Conservation (phyloP, 2,329 filamentous ascomycete species). For the Thyridium curvatum region DNA sequence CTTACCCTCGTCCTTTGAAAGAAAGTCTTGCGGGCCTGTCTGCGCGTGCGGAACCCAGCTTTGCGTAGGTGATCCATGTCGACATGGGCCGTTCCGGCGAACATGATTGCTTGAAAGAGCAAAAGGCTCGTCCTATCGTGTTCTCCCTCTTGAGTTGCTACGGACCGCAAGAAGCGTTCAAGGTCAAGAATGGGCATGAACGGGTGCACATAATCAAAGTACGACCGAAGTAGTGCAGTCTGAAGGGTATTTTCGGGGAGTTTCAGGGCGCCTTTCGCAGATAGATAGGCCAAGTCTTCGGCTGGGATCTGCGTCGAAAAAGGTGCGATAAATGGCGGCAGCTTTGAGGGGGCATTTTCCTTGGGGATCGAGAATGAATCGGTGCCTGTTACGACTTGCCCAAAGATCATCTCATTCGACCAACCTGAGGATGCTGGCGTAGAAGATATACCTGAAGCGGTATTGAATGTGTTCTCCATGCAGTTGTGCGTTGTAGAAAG, state of each 20-base stretch:
- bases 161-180: conserved; percentile 8
- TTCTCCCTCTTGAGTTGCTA: conserved; percentile 4
- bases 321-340: too few species aligned
- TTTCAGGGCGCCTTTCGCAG: conserved; percentile 56
- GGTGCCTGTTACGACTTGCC: too few species aligned
- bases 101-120: conserved; percentile 20
- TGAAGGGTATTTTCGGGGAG: conserved; percentile 50
- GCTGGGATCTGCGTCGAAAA: too few species aligned
- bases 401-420: too few species aligned
- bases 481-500: too few species aligned
- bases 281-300: conserved; percentile 49
- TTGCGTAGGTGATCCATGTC: not conserved
- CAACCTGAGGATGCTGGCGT: too few species aligned
- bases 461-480: too few species aligned
- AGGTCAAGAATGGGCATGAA: conserved; percentile 16
- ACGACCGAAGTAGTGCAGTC: conserved; percentile 41
- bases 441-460: too few species aligned
- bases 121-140: conserved; percentile 8
- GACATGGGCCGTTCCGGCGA: conserved; percentile 20
- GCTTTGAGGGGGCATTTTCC: too few species aligned
- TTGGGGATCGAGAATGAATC: too few species aligned
- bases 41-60: conserved; percentile 9
- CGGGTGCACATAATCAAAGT: conserved; percentile 18
- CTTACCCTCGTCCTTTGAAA: not conserved
- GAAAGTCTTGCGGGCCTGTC: conserved; percentile 1